Evolutionary conservation across 2,329 filamentous ascomycete species (phyloP).

Genomic region (Beauveria varroae): DNA sequence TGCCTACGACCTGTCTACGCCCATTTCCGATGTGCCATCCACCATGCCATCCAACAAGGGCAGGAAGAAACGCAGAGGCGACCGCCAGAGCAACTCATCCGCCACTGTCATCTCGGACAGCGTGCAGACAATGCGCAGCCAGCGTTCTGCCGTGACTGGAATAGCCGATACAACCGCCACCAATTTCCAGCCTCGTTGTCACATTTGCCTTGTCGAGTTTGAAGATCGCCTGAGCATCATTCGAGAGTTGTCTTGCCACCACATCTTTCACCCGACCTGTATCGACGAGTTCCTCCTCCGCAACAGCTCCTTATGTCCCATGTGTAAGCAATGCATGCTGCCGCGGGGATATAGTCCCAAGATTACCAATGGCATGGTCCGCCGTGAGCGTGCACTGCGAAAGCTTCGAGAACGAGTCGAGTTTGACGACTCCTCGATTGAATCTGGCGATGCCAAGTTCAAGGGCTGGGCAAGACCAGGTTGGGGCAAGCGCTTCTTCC

Average conservation of each 20-base stretch:
- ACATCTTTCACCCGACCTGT: slow-evolving; percentile 90
- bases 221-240: slow-evolving; percentile 62
- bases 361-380: slow-evolving; percentile 81
- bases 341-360: slow-evolving; percentile 59
- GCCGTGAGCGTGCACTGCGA: slow-evolving; percentile 64
- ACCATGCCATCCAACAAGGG: slow-evolving; percentile 23
- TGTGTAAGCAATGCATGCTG: slow-evolving; percentile 80
- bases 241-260: slow-evolving; percentile 78
- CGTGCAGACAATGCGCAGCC: slow-evolving; percentile 27
- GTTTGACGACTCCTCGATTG: slow-evolving; percentile 30
- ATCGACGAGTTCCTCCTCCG: slow-evolving; percentile 76
- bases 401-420: slow-evolving; percentile 48
- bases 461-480: slow-evolving; percentile 23
- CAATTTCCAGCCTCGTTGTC: slow-evolving; percentile 71
- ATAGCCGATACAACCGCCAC: slow-evolving; percentile 35
- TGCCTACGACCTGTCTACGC: slow-evolving; percentile 28
- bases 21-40: slow-evolving; percentile 22
- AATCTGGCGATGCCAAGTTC: slow-evolving; percentile 26
- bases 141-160: slow-evolving; percentile 29
- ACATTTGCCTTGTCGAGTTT: slow-evolving; percentile 86
- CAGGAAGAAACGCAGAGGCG: slow-evolving; percentile 23
- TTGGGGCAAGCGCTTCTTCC: slow-evolving; percentile 26
- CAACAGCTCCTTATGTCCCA: slow-evolving; percentile 79
- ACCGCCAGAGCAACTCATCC: slow-evolving; percentile 22
- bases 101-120: slow-evolving; percentile 18